These are phyloP conservation scores for Didymella lethalis DNA, from an alignment of 2,329 filamentous ascomycete species.

Conservation along the genomic window DNA sequence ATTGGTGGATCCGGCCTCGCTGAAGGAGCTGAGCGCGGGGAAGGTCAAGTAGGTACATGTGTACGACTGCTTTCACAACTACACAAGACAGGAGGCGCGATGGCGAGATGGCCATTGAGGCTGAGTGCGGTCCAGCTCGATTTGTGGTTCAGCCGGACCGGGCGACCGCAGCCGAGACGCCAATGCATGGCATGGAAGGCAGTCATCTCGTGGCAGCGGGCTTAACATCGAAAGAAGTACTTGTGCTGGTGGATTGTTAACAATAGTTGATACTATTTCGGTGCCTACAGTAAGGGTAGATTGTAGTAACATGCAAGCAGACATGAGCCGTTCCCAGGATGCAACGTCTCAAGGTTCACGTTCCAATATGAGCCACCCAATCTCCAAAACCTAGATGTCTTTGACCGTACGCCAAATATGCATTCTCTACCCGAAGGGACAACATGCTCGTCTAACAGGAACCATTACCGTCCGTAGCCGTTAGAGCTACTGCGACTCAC, in stretches of 20 bases:
- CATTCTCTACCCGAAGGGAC: slow-evolving; percentile 2
- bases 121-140: background rate
- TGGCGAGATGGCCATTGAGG: background rate
- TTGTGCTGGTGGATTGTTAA: background rate
- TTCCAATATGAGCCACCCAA: background rate
- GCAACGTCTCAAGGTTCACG: slow-evolving; percentile 7
- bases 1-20: slow-evolving; percentile 42
- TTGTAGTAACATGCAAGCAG: slow-evolving; percentile 12
- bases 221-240: background rate
- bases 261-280: background rate
- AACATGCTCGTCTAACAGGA: background rate
- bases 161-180: background rate
- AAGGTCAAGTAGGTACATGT: slow-evolving; percentile 9
- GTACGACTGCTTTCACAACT: background rate
- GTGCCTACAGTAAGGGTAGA: slow-evolving; percentile 10
- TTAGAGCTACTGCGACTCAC: slow-evolving; percentile 23
- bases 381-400: slow-evolving; percentile 4
- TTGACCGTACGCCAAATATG: slow-evolving; percentile 16
- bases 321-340: slow-evolving; percentile 13
- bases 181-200: background rate
- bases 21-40: slow-evolving; percentile 29
- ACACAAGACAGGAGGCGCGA: background rate
- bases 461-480: slow-evolving; percentile 32
- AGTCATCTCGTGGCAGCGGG: background rate
- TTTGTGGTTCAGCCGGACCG: slow-evolving; percentile 1